phyloP scores from a whole-genome alignment of 768 basidiomycete genomes.

The Russula sp. region DNA sequence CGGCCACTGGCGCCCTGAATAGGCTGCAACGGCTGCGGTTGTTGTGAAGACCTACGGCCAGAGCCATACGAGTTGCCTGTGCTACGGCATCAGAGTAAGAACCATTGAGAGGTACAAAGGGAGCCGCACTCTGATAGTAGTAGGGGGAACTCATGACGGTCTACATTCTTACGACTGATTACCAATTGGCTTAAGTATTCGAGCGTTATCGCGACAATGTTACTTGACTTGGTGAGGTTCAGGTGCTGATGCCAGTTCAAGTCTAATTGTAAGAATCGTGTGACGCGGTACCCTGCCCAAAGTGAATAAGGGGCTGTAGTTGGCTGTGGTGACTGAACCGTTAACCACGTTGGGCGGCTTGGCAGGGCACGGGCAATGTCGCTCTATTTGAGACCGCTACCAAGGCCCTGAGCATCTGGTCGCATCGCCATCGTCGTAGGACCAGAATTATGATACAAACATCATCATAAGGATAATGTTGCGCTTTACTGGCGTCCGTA shows the following conservation, averaged over 20 bases:
- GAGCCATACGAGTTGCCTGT: neutral
- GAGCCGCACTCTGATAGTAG: neutral
- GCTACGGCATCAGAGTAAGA: neutral
- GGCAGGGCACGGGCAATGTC: neutral
- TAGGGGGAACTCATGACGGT: constrained; percentile 3
- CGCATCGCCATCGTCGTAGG: neutral
- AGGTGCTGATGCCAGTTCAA: neutral
- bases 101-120: neutral
- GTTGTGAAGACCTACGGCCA: neutral
- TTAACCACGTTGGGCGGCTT: neutral
- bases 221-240: neutral
- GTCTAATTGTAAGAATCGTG: constrained; percentile 3
- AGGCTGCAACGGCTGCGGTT: neutral
- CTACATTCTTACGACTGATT: neutral
- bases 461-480: neutral
- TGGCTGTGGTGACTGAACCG: neutral
- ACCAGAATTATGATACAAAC: neutral
- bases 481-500: constrained; percentile 26
- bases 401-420: neutral
- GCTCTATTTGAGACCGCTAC: neutral
- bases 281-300: constrained; percentile 2
- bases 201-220: neutral
- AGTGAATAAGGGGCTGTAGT: constrained; percentile 7
- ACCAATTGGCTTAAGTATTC: neutral
- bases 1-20: neutral